Conservation (phyloP, 2,329 filamentous ascomycete genomes). For the Alternaria panax region DNA sequence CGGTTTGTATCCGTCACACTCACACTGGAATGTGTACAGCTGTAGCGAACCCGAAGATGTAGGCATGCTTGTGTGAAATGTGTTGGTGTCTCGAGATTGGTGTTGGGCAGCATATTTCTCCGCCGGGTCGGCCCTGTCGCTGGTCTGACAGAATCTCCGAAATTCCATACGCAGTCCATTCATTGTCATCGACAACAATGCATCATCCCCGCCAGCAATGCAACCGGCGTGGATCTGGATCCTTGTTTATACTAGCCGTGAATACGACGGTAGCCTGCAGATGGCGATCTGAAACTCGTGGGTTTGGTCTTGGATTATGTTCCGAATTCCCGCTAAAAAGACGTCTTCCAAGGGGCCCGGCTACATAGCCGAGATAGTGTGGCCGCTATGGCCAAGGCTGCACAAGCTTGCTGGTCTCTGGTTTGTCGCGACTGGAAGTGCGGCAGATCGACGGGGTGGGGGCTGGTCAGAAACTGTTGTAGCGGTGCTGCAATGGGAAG, state of each 20-base stretch:
- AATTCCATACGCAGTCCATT: neutral
- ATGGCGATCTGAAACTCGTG: conserved; percentile 1
- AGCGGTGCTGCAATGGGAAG: conserved; percentile 3
- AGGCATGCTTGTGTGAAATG: neutral
- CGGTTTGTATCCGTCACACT: neutral
- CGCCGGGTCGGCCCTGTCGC: neutral
- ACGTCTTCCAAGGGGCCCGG: conserved; percentile 11
- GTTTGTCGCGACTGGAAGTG: conserved; percentile 15
- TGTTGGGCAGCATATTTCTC: neutral
- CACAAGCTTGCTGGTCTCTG: conserved; percentile 6
- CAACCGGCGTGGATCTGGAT: neutral
- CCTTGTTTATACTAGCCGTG: neutral
- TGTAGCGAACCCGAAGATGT: neutral
- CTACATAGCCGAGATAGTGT: conserved; percentile 22
- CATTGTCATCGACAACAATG: neutral
- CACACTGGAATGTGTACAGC: neutral
- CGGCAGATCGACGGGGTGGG: conserved; percentile 18
- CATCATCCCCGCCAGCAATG: neutral
- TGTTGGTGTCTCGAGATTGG: neutral
- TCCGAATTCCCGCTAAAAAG: conserved; percentile 3
- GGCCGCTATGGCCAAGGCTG: conserved; percentile 12
- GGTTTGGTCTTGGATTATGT: conserved; percentile 1
- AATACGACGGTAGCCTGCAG: conserved; percentile 1
- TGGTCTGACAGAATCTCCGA: neutral
- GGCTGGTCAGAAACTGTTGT: conserved; percentile 8